Evolutionary conservation across 2,329 filamentous ascomycete species (phyloP).

Genomic region (Purpureocillium lavendulum): DNA sequence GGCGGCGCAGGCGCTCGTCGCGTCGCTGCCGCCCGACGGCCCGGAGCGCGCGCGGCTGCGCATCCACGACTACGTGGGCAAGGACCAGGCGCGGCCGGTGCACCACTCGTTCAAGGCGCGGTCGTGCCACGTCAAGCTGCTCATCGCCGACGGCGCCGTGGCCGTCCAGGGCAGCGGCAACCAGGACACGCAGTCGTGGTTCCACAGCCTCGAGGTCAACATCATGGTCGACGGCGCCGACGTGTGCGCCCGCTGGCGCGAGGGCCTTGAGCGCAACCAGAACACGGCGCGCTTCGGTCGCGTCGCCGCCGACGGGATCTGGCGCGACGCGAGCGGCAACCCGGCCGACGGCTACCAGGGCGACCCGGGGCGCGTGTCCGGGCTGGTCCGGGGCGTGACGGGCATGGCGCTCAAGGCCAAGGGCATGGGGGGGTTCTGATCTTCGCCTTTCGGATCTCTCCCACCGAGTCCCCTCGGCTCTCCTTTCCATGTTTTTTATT

Average conservation of each 20-base stretch:
- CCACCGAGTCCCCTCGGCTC: no score
- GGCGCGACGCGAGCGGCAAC: constrained; percentile 7
- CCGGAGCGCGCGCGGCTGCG: constrained; percentile 31
- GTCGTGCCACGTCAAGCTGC: constrained; percentile 68
- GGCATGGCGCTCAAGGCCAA: constrained; percentile 11
- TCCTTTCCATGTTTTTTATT: no score
- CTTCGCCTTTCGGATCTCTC: no score
- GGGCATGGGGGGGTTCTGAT: constrained; percentile 4
- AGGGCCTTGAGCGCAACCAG: no score
- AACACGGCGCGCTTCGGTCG: constrained; percentile 2
- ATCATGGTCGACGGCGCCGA: constrained; percentile 59
- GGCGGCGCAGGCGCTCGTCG: constrained; percentile 52
- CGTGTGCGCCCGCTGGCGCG: constrained; percentile 36
- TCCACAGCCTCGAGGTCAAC: constrained; percentile 70
- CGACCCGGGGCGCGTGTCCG: constrained; percentile 8
- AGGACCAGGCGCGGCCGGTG: constrained; percentile 62
- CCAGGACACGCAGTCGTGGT: constrained; percentile 75
- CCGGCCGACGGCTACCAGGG: constrained; percentile 10
- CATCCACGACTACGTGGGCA: constrained; percentile 64
- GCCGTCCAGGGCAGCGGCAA: constrained; percentile 71
- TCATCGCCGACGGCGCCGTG: constrained; percentile 62
- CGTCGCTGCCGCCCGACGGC: constrained; percentile 39
- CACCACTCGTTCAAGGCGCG: constrained; percentile 57
- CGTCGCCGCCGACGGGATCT: constrained; percentile 9
- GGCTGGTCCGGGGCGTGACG: constrained; percentile 7